Conservation (phyloP, 2,329 filamentous ascomycete species). For the Xylaria sp. region DNA sequence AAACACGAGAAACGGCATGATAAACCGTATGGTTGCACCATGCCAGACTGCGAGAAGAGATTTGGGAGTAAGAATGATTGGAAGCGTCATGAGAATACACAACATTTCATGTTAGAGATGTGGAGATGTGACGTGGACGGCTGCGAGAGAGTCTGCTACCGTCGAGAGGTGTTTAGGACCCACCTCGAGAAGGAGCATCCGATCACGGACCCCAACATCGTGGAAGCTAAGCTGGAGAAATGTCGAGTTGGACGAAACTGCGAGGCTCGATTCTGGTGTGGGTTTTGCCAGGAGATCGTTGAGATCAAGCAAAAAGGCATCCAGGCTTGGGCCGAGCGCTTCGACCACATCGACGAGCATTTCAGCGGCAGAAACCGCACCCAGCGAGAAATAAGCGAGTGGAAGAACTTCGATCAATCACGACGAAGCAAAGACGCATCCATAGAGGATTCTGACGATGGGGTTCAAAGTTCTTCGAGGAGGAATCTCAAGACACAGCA, state of each 20-base stretch:
- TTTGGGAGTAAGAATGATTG: constrained; percentile 96
- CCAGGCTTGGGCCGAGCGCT: constrained; percentile 66
- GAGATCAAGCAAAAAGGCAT: constrained; percentile 59
- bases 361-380: constrained; percentile 63
- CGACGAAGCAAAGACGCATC: constrained; percentile 29
- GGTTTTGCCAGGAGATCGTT: constrained; percentile 75
- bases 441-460: constrained; percentile 39
- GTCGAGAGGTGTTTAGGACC: constrained; percentile 65
- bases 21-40: constrained; percentile 85
- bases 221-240: constrained; percentile 59
- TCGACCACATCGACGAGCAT: constrained; percentile 80
- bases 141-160: constrained; percentile 70
- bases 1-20: constrained; percentile 87
- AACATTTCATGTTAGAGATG: constrained; percentile 76
- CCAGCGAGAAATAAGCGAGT: constrained; percentile 63
- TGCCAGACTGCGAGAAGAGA: constrained; percentile 70
- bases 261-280: constrained; percentile 82
- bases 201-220: constrained; percentile 44
- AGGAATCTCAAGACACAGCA: constrained; percentile 33
- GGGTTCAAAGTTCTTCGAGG: constrained; percentile 24
- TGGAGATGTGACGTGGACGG: constrained; percentile 73
- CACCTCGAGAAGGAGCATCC: constrained; percentile 69
- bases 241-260: constrained; percentile 73
- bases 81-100: constrained; percentile 88
- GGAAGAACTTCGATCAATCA: constrained; percentile 57